Conservation (phyloP, 2,329 filamentous ascomycete genomes). For the Geosmithia morbida region DNA sequence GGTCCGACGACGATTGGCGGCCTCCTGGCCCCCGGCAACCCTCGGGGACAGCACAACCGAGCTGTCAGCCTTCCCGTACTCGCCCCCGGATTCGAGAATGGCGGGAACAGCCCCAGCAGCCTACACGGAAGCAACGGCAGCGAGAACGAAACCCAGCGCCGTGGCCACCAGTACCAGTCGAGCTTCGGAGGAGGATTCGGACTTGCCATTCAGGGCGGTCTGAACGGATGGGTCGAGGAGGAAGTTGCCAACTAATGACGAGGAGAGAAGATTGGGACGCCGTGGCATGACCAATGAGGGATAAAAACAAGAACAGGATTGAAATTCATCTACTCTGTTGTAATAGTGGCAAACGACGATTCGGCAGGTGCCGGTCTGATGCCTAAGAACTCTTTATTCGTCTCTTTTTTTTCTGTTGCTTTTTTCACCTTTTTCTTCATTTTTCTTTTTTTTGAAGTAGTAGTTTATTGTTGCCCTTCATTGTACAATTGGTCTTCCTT, state of each 20-base stretch:
- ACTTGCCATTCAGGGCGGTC: conserved; percentile 45
- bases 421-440: conserved; percentile 6
- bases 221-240: conserved; percentile 56
- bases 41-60: conserved; percentile 52
- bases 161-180: conserved; percentile 52
- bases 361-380: background rate
- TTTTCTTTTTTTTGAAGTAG: conserved; percentile 9
- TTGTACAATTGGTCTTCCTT: conserved; percentile 10
- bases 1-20: conserved; percentile 60
- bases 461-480: conserved; percentile 10
- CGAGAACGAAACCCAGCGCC: conserved; percentile 32
- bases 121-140: conserved; percentile 27
- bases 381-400: background rate
- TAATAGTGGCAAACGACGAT: conserved; percentile 3
- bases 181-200: conserved; percentile 46
- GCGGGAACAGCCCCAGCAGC: conserved; percentile 35
- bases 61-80: conserved; percentile 77
- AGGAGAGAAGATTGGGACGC: conserved; percentile 48
- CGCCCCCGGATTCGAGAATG: conserved; percentile 48
- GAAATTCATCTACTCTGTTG: conserved; percentile 2
- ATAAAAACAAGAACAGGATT: conserved; percentile 1
- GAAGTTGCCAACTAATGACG: conserved; percentile 41
- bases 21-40: conserved; percentile 57
- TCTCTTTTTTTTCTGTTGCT: conserved; percentile 3
- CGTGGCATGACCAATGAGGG: conserved; percentile 15